Evolutionary conservation across 1,139 yeast genomes (phyloP).

Genomic region (Yamadazyma jaroonii): DNA sequence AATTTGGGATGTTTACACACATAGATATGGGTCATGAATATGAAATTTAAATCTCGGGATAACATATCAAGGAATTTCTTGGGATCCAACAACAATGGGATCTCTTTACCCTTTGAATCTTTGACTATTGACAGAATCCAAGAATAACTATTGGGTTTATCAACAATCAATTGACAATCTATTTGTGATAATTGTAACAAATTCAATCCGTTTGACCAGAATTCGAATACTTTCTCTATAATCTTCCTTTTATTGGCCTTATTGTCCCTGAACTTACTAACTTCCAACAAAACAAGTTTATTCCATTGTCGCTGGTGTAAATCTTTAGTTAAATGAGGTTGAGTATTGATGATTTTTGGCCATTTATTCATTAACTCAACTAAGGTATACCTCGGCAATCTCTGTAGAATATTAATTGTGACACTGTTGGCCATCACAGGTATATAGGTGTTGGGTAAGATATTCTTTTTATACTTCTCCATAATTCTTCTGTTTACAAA

Average conservation of each 20-base stretch:
- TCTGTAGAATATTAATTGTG: constrained; percentile 21
- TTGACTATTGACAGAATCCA: constrained; percentile 63
- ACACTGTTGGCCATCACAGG: constrained; percentile 30
- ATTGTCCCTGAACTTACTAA: constrained; percentile 12
- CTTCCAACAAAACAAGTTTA: constrained; percentile 20
- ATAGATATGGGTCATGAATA: constrained; percentile 59
- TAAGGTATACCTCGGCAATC: constrained; percentile 35
- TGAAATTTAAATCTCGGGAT: constrained; percentile 43
- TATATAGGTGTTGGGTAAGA: constrained; percentile 39
- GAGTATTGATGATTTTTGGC: constrained; percentile 37
- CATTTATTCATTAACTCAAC: constrained; percentile 33
- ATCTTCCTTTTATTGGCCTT: constrained; percentile 40
- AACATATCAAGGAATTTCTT: constrained; percentile 46
- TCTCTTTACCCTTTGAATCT: constrained; percentile 33
- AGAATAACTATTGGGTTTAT: constrained; percentile 46
- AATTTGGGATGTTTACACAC: constrained; percentile 64
- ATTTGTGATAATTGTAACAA: constrained; percentile 69
- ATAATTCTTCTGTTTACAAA: constrained; percentile 1
- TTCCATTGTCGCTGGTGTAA: constrained; percentile 26
- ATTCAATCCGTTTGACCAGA: constrained; percentile 65
- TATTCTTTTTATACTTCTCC: constrained; percentile 16
- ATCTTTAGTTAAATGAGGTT: constrained; percentile 24
- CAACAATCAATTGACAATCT: constrained; percentile 63
- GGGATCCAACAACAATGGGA: constrained; percentile 39
- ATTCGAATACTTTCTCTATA: constrained; percentile 50